Conservation (phyloP, 305 asterid genomes). For the Andrographis paniculata region DNA sequence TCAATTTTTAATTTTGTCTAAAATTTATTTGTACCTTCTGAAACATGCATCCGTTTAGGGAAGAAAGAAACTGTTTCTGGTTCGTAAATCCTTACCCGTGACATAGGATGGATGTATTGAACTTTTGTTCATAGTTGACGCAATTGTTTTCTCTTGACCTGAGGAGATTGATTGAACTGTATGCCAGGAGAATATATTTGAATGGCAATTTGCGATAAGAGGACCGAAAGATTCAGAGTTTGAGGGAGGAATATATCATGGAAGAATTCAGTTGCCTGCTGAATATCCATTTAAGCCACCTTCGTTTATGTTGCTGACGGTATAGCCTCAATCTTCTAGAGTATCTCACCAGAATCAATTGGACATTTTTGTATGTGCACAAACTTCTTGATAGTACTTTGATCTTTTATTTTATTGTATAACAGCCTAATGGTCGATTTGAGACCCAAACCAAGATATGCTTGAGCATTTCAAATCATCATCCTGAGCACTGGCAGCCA, state of each 20-base stretch:
- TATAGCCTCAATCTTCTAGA: constrained; percentile 17
- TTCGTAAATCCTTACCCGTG: background rate
- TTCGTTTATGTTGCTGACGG: constrained; percentile 82
- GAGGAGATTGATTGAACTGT: constrained; percentile 11
- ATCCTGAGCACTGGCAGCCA: constrained; percentile 99
- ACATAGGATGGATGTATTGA: background rate
- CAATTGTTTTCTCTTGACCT: background rate
- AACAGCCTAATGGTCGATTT: constrained; percentile 91
- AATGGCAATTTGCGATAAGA: constrained; percentile 92
- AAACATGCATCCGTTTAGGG: background rate
- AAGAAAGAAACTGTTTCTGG: background rate
- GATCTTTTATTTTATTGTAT: constrained; percentile 12
- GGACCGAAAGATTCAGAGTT: constrained; percentile 81
- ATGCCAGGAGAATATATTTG: constrained; percentile 77
- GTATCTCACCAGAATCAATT: constrained; percentile 5
- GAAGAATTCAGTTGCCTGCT: constrained; percentile 85
- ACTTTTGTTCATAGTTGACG: constrained; percentile 3
- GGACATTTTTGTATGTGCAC: constrained; percentile 1
- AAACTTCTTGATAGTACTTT: constrained; percentile 6
- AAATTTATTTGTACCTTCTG: background rate
- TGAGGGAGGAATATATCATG: constrained; percentile 91
- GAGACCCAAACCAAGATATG: constrained; percentile 96
- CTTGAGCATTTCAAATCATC: constrained; percentile 96
- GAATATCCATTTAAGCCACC: constrained; percentile 96
- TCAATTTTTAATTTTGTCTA: background rate